Percentiles rank a stretch among this genome's conserved stretches.
Evolutionary conservation across 108 stramenopile species (phyloP).

Genomic region (Cyclostephanos invisitatus): DNA sequence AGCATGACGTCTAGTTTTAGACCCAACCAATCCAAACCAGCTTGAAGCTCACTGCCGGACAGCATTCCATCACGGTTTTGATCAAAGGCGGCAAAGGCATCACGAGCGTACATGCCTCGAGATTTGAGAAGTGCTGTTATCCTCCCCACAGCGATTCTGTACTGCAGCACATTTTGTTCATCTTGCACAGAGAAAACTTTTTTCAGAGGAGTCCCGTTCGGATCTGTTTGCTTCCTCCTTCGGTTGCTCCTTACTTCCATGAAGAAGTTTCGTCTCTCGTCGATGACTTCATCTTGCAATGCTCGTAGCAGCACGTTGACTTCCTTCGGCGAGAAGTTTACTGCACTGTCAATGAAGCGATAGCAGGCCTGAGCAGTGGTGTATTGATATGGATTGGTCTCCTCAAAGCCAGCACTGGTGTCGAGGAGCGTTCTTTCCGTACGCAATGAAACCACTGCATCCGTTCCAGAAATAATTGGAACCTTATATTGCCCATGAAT

Average conservation of each 20-base stretch:
- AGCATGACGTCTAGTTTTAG: constrained; percentile 77
- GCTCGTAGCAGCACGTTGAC: constrained; percentile 89
- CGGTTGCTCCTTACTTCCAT: constrained; percentile 94
- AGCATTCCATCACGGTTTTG: constrained; percentile 91
- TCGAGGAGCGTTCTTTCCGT: constrained; percentile 86
- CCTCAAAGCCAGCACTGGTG: constrained; percentile 76
- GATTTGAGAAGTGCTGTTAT: constrained; percentile 90
- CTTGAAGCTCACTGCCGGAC: constrained; percentile 91
- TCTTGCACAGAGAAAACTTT: constrained; percentile 94
- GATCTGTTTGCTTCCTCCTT: constrained; percentile 91
- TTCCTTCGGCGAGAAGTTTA: constrained; percentile 90
- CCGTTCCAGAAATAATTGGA: constrained; percentile 78
- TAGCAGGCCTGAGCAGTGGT: constrained; percentile 90
- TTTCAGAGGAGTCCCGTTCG: constrained; percentile 88
- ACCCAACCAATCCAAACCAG: constrained; percentile 95
- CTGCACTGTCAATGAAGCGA: constrained; percentile 93
- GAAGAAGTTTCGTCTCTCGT: constrained; percentile 89
- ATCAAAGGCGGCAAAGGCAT: constrained; percentile 97
- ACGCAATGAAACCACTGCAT: constrained; percentile 78
- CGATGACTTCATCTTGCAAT: constrained; percentile 88
- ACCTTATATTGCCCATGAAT: constrained; percentile 82
- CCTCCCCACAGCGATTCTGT: constrained; percentile 90
- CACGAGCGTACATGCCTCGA: constrained; percentile 92
- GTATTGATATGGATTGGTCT: constrained; percentile 87
- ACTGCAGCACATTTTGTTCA: constrained; percentile 95